Evolutionary conservation across 1,284 basidiomycete species (phyloP).

Genomic region (Violaceomyces palustris): DNA sequence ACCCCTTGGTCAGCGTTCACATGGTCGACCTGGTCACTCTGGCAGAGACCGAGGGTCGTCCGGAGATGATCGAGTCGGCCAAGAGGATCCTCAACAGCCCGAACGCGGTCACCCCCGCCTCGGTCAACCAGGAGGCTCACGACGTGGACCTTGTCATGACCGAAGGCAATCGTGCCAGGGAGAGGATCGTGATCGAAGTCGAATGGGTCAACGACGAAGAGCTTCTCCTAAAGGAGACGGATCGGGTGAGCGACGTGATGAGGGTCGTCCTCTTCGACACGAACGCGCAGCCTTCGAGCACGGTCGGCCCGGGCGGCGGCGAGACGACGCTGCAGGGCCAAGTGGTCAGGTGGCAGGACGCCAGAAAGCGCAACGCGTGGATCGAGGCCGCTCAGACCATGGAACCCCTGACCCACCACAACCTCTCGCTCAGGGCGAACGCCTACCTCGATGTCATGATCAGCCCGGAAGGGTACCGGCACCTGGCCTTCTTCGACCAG

Average conservation of each 20-base stretch:
- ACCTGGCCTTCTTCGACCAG: constrained; percentile 35
- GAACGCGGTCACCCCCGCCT: constrained; percentile 17
- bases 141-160: constrained; percentile 57
- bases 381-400: constrained; percentile 60
- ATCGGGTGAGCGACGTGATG: constrained; percentile 53
- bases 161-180: constrained; percentile 58
- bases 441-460: constrained; percentile 41
- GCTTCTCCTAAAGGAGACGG: constrained; percentile 81
- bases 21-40: constrained; percentile 56
- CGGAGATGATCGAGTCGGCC: constrained; percentile 12
- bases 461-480: constrained; percentile 25
- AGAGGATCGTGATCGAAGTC: constrained; percentile 66
- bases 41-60: too few species aligned
- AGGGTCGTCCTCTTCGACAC: constrained; percentile 32
- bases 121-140: constrained; percentile 49
- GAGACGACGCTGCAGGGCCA: constrained; percentile 14
- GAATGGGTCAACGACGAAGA: constrained; percentile 74
- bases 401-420: constrained; percentile 24
- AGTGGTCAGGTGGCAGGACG: constrained; percentile 61
- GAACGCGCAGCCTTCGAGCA: background rate
- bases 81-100: constrained; percentile 18
- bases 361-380: constrained; percentile 79
- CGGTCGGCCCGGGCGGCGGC: background rate
- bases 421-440: constrained; percentile 13
- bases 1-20: constrained; percentile 78